Evolutionary conservation across 345 rosid genomes (phyloP), one percentile per base, ranked within the genome.

Genomic region (Hypericum perforatum): DNA sequence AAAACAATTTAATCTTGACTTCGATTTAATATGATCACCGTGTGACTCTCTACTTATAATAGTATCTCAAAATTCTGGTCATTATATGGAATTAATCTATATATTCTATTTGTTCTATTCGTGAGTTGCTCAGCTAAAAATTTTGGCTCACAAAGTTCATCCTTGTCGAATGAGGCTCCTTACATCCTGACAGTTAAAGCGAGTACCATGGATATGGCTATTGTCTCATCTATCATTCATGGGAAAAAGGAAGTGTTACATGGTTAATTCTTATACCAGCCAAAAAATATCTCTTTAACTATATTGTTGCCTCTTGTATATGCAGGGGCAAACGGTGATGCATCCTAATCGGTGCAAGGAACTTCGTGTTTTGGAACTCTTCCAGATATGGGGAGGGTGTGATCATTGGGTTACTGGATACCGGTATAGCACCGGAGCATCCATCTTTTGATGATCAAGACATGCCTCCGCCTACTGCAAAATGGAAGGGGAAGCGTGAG

Each of bases 401-500:
- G 49, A 61, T 61, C 15, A 43, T 61, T 49, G 71, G 66, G 37
- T 16, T 66, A 11, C 22, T 60, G 16, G 70, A 66, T 52, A 56
- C 65, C 8, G 70, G 70, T 37, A 45, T 66, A 37, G 16, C 49
- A 0, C 70, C 65, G 1, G 39, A 50, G 55, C 70, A 66, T 37
- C 61, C 71, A 49, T 66, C 71, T n/a, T 66, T 66, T 12, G 46
- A 38, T 46, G 66, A 66, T 40, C 42, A 49, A 51, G 62, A 44
- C 29, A 52, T 66, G 58, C 40, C 58, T 6, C 43, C 66, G 43
- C 62, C 66, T 7, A 62, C 66, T 8, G 49, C 65, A 9, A 56
- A 56, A 51, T 66, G 65, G 71, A 66, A 61, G 45, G 71, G 71
- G 49, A 66, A 56, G 16, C 60, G 71, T 29, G 65, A 66, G 16